Evolutionary conservation across 768 basidiomycete genomes (phyloP).

Genomic region (Tulasnella sp.): DNA sequence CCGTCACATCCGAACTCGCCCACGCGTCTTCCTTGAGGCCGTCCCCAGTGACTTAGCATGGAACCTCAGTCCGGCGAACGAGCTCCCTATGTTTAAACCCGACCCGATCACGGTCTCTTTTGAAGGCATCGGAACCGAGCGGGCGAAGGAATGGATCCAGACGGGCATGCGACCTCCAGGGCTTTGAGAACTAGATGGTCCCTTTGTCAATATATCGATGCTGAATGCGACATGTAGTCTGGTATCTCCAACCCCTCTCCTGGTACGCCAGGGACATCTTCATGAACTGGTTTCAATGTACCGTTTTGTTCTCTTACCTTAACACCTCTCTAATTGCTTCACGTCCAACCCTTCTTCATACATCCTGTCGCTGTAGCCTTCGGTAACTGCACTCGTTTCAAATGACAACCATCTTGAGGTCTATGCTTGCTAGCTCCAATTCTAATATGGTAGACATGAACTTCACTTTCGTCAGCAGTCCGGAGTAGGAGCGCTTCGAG

Average conservation of each 20-base stretch:
- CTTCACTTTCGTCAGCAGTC: too few species aligned
- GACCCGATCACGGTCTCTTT: background rate
- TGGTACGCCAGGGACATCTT: too few species aligned
- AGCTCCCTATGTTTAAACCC: background rate
- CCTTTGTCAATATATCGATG: background rate
- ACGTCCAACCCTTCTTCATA: too few species aligned
- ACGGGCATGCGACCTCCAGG: background rate
- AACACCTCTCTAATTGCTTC: too few species aligned
- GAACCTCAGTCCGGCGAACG: background rate
- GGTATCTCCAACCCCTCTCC: background rate
- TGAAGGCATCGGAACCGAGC: background rate
- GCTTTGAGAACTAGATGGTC: background rate
- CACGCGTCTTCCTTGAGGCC: constrained; percentile 2
- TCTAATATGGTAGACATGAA: too few species aligned
- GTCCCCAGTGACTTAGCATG: background rate
- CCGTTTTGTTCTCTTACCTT: too few species aligned
- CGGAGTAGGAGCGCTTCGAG: too few species aligned
- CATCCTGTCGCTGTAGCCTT: too few species aligned
- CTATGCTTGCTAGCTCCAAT: too few species aligned
- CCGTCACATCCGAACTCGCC: background rate
- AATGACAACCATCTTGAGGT: too few species aligned
- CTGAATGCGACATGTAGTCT: background rate
- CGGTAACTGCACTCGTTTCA: too few species aligned
- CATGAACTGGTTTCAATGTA: too few species aligned
- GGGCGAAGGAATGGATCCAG: background rate